phyloP scores from a whole-genome alignment of 352 stramenopile genomes.

The Phytopythium helicoides region DNA sequence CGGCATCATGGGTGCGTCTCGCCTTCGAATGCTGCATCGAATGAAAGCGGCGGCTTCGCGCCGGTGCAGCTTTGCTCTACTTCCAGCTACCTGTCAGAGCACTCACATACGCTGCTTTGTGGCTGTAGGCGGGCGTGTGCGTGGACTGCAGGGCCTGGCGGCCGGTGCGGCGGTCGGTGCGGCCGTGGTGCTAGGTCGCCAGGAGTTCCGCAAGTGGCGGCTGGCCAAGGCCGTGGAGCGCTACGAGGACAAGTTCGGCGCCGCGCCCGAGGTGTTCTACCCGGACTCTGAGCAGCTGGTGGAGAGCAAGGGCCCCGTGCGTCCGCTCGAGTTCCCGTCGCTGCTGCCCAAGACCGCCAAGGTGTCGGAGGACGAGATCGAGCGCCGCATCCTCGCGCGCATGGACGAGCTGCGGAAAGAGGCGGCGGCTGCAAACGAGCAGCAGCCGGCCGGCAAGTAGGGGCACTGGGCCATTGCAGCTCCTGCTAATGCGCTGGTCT shows the following conservation, averaged over 20 bases:
- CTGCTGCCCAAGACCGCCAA: constrained; percentile 69
- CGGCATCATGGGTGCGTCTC: constrained; percentile 50
- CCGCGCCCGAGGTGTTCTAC: constrained; percentile 57
- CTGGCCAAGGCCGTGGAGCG: constrained; percentile 69
- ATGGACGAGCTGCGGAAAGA: constrained; percentile 62
- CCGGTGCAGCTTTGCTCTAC: too few relatives aligned
- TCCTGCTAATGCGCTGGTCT: too few relatives aligned
- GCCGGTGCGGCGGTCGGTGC: constrained; percentile 59
- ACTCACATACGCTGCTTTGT: too few relatives aligned
- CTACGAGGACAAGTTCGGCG: constrained; percentile 80
- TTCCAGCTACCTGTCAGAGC: too few relatives aligned
- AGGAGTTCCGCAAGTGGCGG: constrained; percentile 79
- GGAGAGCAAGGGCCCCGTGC: constrained; percentile 54
- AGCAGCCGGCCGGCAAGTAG: constrained; percentile 1
- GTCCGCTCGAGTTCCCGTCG: constrained; percentile 62
- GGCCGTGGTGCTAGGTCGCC: constrained; percentile 55
- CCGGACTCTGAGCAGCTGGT: constrained; percentile 58
- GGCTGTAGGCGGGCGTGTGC: constrained; percentile 50
- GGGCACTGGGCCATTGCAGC: too few relatives aligned
- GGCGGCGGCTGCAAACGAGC: constrained; percentile 1
- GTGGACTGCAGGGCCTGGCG: constrained; percentile 61
- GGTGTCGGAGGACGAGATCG: constrained; percentile 73
- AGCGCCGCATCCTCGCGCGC: constrained; percentile 69
- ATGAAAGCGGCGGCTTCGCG: too few relatives aligned
- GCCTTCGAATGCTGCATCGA: neutral